Conservation (phyloP, 140 eudicot species). For the Cichorium intybus region DNA sequence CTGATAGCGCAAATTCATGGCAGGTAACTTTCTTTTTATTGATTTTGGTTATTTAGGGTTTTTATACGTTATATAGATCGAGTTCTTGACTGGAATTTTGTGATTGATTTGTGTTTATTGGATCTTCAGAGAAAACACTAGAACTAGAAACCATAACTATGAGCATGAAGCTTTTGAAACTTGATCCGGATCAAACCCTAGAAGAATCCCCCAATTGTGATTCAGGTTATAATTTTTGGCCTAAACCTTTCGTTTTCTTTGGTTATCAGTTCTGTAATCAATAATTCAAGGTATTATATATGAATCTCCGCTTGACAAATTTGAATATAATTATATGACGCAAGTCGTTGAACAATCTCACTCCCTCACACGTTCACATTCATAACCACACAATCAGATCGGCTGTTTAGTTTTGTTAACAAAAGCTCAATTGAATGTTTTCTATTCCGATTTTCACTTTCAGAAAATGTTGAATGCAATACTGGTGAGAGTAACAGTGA, state of each 20-base stretch:
- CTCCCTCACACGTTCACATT: not conserved
- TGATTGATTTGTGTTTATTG: conserved; percentile 4
- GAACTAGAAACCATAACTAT: conserved; percentile 28
- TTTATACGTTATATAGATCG: not conserved
- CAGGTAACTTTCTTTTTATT: conserved; percentile 2
- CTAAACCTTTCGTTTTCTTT: not conserved
- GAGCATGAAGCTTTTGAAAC: conserved; percentile 32
- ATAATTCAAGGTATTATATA: not conserved
- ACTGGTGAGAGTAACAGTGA: conserved; percentile 38
- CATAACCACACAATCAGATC: not conserved
- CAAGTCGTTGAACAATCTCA: not conserved
- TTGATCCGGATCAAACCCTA: conserved; percentile 34
- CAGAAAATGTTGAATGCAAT: conserved; percentile 39
- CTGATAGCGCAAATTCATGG: conserved; percentile 6
- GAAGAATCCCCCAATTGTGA: conserved; percentile 14
- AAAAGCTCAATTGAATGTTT: not conserved
- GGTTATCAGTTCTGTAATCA: not conserved
- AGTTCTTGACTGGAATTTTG: not conserved
- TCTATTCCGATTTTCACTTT: not conserved
- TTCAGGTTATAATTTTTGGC: conserved; percentile 12
- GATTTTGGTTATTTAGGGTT: not conserved
- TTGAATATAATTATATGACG: no score
- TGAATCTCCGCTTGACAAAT: no score
- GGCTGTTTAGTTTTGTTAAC: not conserved
- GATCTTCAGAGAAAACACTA: conserved; percentile 4